Conservation (phyloP, 163 green algal species). For the Chloroidium sp. region DNA sequence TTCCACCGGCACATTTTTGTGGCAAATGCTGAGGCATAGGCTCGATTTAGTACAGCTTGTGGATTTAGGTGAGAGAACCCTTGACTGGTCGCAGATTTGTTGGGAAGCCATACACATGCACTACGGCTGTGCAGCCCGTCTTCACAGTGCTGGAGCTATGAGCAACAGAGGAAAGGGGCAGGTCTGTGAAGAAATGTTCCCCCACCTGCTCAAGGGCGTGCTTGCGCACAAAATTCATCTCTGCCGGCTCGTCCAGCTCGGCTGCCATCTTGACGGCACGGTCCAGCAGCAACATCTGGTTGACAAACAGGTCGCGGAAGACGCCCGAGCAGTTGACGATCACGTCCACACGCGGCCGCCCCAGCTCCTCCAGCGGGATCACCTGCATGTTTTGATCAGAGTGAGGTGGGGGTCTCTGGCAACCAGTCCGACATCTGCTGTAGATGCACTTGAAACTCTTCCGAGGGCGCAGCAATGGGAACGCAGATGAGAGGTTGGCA, state of each 20-base stretch:
- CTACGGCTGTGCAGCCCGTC: not conserved
- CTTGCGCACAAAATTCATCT: conserved; percentile 99
- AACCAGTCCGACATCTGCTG: too few relatives aligned
- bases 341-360: conserved; percentile 89
- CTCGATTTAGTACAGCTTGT: not conserved
- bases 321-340: conserved; percentile 99
- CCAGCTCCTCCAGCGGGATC: conserved; percentile 94
- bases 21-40: too few relatives aligned
- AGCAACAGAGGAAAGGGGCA: not conserved
- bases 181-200: not conserved
- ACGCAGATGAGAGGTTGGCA: too few relatives aligned
- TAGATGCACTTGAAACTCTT: too few relatives aligned
- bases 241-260: conserved; percentile 91
- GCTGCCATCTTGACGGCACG: conserved; percentile 95
- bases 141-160: not conserved
- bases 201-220: conserved; percentile 78
- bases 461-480: too few relatives aligned
- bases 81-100: too few relatives aligned
- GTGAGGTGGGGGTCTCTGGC: too few relatives aligned
- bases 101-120: not conserved
- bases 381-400: conserved; percentile 24
- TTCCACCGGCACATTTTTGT: too few relatives aligned
- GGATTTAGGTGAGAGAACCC: not conserved
- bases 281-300: conserved; percentile 93
- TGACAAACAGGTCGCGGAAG: conserved; percentile 99